Base-by-base conservation (phyloP, 352 stramenopile genomes). In the Globisporangium camurandrum region DNA sequence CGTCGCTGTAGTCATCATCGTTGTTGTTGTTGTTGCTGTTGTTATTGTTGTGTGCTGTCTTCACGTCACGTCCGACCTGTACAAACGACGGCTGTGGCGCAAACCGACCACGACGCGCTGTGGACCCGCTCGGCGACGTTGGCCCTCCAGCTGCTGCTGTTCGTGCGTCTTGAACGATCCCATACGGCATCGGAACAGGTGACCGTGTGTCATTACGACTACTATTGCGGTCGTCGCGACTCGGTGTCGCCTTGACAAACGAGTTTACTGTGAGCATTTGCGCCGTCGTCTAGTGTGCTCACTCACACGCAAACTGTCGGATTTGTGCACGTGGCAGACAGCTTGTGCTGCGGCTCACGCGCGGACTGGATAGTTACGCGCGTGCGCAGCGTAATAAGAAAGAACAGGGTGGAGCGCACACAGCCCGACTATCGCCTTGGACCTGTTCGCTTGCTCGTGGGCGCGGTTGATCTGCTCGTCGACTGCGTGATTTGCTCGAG, bases 191-290 rank as follows among this genome's bases (percentile, higher is more conserved):
- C 43, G 7, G 26, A 49, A n/a, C n/a, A n/a, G n/a, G n/a, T n/a
- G n/a, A n/a, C n/a, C n/a, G n/a, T n/a, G n/a, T n/a, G n/a, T n/a
- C n/a, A n/a, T n/a, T n/a, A n/a, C n/a, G n/a, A n/a, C n/a, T n/a
- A n/a, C n/a, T n/a, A n/a, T n/a, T n/a, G n/a, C n/a, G 30, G 28
- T 28, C 19, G 8, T 41, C 28, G 9, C 44, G 20, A 20, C 6
- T 2, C 30, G 20, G 4, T 20, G 49, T 20, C 5, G 31, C 14
- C 28, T 44, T 50, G n/a, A 42, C 28, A 23, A 33, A 36, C 23
- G 34, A 23, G 16, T 52, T 30, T 22, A 52, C 31, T 26, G 46
- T 34, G 6, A 52, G 46, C 46, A 52, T 54, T 2, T 2, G 31
- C 8, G 30, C 30, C 14, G 30, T 34, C 30, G 30, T n/a, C n/a